Base-by-base conservation (phyloP, 371 early-diverging fungal species). In the Catenaria anguillulae region DNA sequence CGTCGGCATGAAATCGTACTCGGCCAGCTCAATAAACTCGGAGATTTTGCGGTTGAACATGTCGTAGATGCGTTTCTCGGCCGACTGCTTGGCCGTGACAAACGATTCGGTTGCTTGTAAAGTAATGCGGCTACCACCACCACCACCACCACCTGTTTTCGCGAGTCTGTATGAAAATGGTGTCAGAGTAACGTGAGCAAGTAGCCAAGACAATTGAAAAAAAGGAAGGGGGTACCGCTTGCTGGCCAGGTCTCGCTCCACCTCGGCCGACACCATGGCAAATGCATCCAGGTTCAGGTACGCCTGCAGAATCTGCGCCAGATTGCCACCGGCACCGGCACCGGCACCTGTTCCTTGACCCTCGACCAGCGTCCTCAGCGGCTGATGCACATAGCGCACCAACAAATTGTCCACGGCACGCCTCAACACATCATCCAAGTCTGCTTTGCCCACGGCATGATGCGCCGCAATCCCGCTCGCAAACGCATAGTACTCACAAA, bases 381-480 rank as follows among this genome's bases (percentile, higher is more conserved):
- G 81, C 3, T 81, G 81, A 64, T 87, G 82, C 54, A 90, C 78
- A 64, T 82, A 80, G 64, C 84, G 80, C 56, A 84, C 80, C 48
- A 92, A 68, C 31, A 92, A 69, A 40, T 80, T 82, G 63, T 92
- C 90, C 26, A 92, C 74, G 21, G 86, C 82, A 83, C 87, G 70
- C 8, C 46, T 40, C 19, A 46, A 19, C 23, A 55, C 31, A 24
- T 61, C 61, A 26, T 54, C 61, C 5, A 29, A 8, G 61, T 43
- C 55, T 8, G 36, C 58, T 1, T 13, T 8, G 31, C 26, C 36
- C 2, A 42, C 64, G 82, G 85, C 70, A 86, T 86, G 69, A 68
- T 89, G 90, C 84, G 90, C 87, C 65, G 88, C 77, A 60, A 89
- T 90, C 0, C 88, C 90, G 65, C 86, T 88, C 4, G 88, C 84